Conservation (phyloP, 768 basidiomycete species). For the Suillus subluteus region DNA sequence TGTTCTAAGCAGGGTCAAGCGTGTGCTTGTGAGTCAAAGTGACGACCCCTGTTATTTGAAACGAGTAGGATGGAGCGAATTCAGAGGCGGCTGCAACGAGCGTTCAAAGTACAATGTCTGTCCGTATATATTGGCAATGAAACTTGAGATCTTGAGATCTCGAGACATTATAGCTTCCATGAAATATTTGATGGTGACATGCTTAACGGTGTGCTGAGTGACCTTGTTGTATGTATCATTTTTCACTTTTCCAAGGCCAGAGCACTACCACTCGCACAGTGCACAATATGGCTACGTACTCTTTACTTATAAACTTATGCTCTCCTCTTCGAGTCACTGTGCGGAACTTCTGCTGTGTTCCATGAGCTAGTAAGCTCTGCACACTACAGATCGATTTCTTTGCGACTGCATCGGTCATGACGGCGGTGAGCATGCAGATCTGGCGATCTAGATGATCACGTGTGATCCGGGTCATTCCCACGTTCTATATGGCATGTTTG, state of each 20-base stretch:
- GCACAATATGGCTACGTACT: background rate
- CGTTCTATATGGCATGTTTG: too few species aligned
- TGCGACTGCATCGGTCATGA: too few species aligned
- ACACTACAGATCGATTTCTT: too few species aligned
- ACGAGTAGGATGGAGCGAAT: background rate
- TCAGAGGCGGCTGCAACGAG: background rate
- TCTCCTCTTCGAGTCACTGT: background rate
- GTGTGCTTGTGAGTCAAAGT: slow-evolving; percentile 28
- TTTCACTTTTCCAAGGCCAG: background rate
- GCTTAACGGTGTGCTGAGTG: background rate
- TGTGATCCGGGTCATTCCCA: too few species aligned
- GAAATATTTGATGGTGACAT: background rate
- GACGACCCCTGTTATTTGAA: background rate
- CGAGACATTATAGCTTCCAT: background rate
- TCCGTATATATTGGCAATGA: background rate
- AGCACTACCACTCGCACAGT: background rate
- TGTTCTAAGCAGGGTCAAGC: slow-evolving; percentile 20
- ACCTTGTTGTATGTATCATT: background rate
- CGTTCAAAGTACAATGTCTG: background rate
- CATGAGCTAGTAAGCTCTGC: background rate
- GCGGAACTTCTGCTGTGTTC: background rate
- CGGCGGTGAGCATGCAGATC: too few species aligned
- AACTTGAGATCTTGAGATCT: too few species aligned
- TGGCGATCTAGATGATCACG: too few species aligned
- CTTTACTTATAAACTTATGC: background rate